Conservation (phyloP, 148 eudicot genomes). For the Amaranthus hypochondriacus region DNA sequence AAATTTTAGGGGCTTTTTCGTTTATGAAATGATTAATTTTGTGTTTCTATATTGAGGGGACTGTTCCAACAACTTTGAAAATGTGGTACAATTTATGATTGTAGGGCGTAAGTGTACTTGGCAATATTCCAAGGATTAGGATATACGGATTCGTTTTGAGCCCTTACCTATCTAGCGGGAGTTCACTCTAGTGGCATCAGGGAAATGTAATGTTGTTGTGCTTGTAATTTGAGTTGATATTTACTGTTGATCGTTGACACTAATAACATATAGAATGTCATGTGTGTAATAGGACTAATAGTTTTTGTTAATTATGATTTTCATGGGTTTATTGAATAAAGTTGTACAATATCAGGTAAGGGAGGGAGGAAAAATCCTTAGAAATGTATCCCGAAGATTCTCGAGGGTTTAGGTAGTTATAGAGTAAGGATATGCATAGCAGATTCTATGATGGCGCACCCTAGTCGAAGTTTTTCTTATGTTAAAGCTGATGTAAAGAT, state of each 20-base stretch:
- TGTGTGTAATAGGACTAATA: neutral
- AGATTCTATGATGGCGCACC: neutral
- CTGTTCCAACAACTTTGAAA: constrained; percentile 12
- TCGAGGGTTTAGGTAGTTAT: neutral
- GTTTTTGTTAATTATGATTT: neutral
- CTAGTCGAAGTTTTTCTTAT: too few species aligned
- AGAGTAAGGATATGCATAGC: neutral
- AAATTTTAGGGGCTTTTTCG: neutral
- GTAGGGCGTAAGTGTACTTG: too few species aligned
- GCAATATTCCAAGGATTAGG: too few species aligned
- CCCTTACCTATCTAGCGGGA: too few species aligned
- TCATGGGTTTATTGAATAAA: neutral
- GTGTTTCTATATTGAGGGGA: neutral
- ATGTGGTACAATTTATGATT: constrained; percentile 12
- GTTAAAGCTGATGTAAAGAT: too few species aligned
- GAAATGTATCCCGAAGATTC: neutral
- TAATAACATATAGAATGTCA: neutral
- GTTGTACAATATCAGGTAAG: neutral
- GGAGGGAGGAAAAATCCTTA: neutral
- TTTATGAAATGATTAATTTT: neutral
- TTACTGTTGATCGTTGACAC: neutral
- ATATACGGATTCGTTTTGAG: too few species aligned
- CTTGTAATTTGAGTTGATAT: neutral
- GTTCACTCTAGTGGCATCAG: too few species aligned
- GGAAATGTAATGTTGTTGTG: neutral